These are phyloP conservation scores for Magnusiomyces paraingens DNA, from an alignment of 1,139 yeast species.

Conservation along the genomic window DNA sequence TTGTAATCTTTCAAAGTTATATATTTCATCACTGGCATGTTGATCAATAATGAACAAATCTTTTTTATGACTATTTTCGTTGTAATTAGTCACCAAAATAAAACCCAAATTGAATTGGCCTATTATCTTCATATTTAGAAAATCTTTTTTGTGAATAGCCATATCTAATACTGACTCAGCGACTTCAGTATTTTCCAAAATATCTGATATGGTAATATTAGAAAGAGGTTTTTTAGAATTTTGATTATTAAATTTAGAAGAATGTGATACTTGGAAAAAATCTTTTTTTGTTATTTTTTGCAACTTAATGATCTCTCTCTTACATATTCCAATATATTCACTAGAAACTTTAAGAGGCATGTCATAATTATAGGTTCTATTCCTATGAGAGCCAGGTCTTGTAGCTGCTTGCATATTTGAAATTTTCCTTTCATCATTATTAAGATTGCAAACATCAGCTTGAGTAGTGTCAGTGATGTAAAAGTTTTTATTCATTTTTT, in stretches of 20 bases:
- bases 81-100: constrained; percentile 54
- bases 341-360: constrained; percentile 7
- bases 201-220: constrained; percentile 20
- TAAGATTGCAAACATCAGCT: too few species aligned
- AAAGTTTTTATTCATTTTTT: too few species aligned
- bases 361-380: constrained; percentile 12
- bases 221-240: constrained; percentile 3
- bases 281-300: neutral
- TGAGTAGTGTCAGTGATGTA: too few species aligned
- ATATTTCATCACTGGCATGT: constrained; percentile 96
- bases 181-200: constrained; percentile 48
- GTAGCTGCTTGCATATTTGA: neutral
- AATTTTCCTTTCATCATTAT: neutral
- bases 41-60: constrained; percentile 88
- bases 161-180: constrained; percentile 28
- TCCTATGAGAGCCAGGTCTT: neutral
- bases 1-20: constrained; percentile 70
- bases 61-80: constrained; percentile 23
- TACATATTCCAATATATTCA: neutral
- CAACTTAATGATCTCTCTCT: neutral
- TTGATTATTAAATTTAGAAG: constrained; percentile 1
- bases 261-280: neutral
- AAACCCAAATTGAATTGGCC: constrained; percentile 95
- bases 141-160: constrained; percentile 30
- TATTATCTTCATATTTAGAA: constrained; percentile 61